These are phyloP conservation scores for Nicotiana tabacum DNA, from an alignment of 257 asterid species.

Conservation along the genomic window DNA sequence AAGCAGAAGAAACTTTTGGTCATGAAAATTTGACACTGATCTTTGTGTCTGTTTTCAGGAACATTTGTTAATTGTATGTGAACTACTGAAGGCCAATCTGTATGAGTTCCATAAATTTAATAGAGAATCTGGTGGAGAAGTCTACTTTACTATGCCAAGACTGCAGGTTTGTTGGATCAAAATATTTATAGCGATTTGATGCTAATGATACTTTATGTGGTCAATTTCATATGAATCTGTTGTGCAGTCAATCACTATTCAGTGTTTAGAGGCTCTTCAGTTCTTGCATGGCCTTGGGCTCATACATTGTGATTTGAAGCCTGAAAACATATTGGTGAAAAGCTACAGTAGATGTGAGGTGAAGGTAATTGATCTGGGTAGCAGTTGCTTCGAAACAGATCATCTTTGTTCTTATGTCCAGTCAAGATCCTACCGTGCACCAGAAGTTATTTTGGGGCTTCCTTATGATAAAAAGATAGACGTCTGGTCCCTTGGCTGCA, in stretches of 20 bases:
- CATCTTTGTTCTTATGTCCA: slow-evolving; percentile 78
- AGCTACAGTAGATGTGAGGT: slow-evolving; percentile 85
- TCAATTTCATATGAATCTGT: not conserved
- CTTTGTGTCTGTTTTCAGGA: slow-evolving; percentile 37
- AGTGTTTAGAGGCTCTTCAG: slow-evolving; percentile 72
- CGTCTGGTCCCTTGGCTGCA: slow-evolving; percentile 80
- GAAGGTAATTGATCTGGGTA: slow-evolving; percentile 78
- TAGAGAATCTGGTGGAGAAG: slow-evolving; percentile 83
- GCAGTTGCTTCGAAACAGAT: slow-evolving; percentile 79
- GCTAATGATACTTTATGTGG: not conserved
- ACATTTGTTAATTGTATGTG: slow-evolving; percentile 73
- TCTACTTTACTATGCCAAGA: slow-evolving; percentile 80
- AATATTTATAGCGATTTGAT: not conserved
- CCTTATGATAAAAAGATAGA: slow-evolving; percentile 69
- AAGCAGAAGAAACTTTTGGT: not conserved
- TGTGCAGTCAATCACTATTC: slow-evolving; percentile 66
- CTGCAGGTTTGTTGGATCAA: slow-evolving; percentile 43
- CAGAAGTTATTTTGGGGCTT: slow-evolving; percentile 72
- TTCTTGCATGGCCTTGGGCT: slow-evolving; percentile 68
- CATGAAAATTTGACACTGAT: not conserved
- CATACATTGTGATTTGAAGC: slow-evolving; percentile 78
- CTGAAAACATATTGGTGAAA: slow-evolving; percentile 76
- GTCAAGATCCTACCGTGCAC: slow-evolving; percentile 78
- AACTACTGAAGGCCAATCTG: slow-evolving; percentile 70
- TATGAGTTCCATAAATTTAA: slow-evolving; percentile 74